phyloP scores from a whole-genome alignment of 2,329 filamentous ascomycete genomes.

The Blastomyces silverae region DNA sequence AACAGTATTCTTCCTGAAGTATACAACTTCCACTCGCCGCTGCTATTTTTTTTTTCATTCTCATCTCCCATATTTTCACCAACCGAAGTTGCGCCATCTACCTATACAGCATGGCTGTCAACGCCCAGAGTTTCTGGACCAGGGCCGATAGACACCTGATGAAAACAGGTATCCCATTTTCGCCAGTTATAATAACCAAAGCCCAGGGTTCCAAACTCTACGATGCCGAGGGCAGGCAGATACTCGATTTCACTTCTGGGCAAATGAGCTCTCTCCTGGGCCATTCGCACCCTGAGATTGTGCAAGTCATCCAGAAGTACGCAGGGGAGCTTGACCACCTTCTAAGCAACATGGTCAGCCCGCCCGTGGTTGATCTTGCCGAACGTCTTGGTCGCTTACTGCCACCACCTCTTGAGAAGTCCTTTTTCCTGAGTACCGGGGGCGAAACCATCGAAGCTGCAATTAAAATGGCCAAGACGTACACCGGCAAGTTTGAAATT shows the following conservation, averaged over 20 bases:
- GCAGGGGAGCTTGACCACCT: constrained; percentile 52
- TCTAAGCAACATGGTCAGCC: constrained; percentile 53
- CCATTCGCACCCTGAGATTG: constrained; percentile 54
- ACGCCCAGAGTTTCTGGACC: constrained; percentile 29
- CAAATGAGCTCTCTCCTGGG: constrained; percentile 56
- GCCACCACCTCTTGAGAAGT: constrained; percentile 46
- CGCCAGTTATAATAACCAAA: constrained; percentile 38
- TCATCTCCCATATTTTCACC: neutral
- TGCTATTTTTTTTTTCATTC: neutral
- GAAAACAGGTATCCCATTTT: constrained; percentile 36
- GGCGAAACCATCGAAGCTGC: constrained; percentile 56
- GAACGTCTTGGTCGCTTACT: constrained; percentile 47
- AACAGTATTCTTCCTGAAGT: neutral
- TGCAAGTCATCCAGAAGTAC: constrained; percentile 47
- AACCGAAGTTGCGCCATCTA: neutral
- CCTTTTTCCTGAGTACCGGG: constrained; percentile 54
- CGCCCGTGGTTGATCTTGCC: constrained; percentile 51
- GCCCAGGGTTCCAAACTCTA: constrained; percentile 45
- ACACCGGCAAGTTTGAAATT: constrained; percentile 59
- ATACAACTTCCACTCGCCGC: neutral
- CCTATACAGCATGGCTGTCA: constrained; percentile 3
- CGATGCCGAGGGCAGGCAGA: constrained; percentile 37
- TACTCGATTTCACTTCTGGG: constrained; percentile 56
- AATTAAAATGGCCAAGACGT: constrained; percentile 58
- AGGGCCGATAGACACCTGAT: constrained; percentile 40